These are phyloP conservation scores for Lojkania enalia DNA, from an alignment of 2,329 filamentous ascomycete genomes.

Conservation along the genomic window DNA sequence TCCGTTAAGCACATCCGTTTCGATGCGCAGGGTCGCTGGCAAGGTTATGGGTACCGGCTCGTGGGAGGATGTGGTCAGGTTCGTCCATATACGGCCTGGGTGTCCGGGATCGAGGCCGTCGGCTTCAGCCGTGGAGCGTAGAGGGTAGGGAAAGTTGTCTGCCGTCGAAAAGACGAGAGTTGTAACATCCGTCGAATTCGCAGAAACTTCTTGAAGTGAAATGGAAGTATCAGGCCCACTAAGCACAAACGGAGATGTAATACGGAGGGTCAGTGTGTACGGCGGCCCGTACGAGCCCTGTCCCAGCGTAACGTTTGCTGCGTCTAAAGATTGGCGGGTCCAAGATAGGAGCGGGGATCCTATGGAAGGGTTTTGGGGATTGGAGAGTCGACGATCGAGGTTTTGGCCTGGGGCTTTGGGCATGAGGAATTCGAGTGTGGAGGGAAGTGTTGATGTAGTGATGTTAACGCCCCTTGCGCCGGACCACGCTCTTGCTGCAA, in stretches of 20 bases:
- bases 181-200: slow-evolving; percentile 26
- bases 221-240: slow-evolving; percentile 51
- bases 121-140: slow-evolving; percentile 49
- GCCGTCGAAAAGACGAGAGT: slow-evolving; percentile 49
- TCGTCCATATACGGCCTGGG: slow-evolving; percentile 58
- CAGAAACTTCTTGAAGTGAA: slow-evolving; percentile 30
- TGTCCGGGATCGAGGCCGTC: slow-evolving; percentile 53
- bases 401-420: slow-evolving; percentile 50
- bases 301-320: slow-evolving; percentile 24
- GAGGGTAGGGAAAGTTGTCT: slow-evolving; percentile 50
- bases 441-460: slow-evolving; percentile 23
- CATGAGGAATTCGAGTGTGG: slow-evolving; percentile 45
- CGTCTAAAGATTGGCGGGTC: slow-evolving; percentile 20
- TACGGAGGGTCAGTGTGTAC: slow-evolving; percentile 48
- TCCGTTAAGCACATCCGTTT: slow-evolving; percentile 51
- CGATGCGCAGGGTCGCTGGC: slow-evolving; percentile 46
- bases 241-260: slow-evolving; percentile 51
- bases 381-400: slow-evolving; percentile 43
- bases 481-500: slow-evolving; percentile 50
- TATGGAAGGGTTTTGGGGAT: slow-evolving; percentile 8
- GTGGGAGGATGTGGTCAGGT: slow-evolving; percentile 53
- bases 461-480: slow-evolving; percentile 44
- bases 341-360: slow-evolving; percentile 37
- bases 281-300: slow-evolving; percentile 52
- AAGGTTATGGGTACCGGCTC: slow-evolving; percentile 42